Percentiles rank a stretch among this genome's conserved stretches.
Conservation (phyloP, 495 filamentous ascomycete genomes). For the Podospora bellae-mahoneyi region DNA sequence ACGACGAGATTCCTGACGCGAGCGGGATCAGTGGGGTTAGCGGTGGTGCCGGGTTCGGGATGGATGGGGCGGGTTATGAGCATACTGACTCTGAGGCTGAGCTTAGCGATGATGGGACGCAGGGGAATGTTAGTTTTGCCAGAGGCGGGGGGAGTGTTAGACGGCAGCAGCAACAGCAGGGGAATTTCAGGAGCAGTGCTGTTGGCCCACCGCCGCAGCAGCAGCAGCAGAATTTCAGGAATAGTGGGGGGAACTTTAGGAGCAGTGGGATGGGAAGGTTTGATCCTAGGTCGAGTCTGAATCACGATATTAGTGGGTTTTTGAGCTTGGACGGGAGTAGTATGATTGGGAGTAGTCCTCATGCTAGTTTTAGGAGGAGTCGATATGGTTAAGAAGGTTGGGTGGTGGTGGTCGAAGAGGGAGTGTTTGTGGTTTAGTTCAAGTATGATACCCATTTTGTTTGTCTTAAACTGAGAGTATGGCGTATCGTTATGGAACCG, state of each 20-base stretch:
- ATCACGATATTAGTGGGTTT: constrained; percentile 45
- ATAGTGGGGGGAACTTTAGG: neutral
- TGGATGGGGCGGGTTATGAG: constrained; percentile 55
- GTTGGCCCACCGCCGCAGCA: neutral
- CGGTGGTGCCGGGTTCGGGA: constrained; percentile 32
- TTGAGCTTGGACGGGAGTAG: constrained; percentile 50
- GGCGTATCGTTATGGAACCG: neutral
- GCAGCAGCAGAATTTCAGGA: constrained; percentile 12
- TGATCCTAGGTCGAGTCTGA: constrained; percentile 41
- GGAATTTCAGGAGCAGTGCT: constrained; percentile 11
- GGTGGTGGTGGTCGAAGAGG: no score
- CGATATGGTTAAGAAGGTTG: neutral
- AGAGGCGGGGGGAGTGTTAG: constrained; percentile 15
- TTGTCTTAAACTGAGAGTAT: neutral
- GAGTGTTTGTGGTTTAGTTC: neutral
- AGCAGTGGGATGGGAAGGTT: constrained; percentile 38
- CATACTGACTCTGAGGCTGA: constrained; percentile 85
- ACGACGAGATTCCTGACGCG: constrained; percentile 66
- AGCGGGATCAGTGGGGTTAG: neutral
- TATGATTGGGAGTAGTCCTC: constrained; percentile 46
- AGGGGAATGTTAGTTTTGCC: constrained; percentile 28
- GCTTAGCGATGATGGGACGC: constrained; percentile 41
- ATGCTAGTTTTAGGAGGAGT: constrained; percentile 16
- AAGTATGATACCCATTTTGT: constrained; percentile 21
- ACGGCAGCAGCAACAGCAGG: constrained; percentile 9